Conservation (phyloP, 2,329 filamentous ascomycete genomes). For the Atkinsonella hypoxylon region DNA sequence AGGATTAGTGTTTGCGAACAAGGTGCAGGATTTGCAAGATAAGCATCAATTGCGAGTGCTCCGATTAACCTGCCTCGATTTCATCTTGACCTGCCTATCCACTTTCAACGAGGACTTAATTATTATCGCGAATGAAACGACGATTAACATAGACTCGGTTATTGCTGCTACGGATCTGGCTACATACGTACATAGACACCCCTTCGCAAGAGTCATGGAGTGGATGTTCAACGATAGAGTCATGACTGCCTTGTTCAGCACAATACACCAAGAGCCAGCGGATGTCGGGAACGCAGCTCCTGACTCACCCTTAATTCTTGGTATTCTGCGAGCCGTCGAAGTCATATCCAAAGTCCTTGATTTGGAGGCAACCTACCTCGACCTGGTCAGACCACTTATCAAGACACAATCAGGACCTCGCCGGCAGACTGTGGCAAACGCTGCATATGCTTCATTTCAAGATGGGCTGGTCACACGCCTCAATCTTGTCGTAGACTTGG, state of each 20-base stretch:
- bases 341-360: constrained; percentile 75
- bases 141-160: constrained; percentile 60
- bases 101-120: constrained; percentile 94
- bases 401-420: constrained; percentile 51
- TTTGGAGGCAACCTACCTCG: constrained; percentile 80
- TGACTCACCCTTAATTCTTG: constrained; percentile 70
- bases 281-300: constrained; percentile 61
- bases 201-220: constrained; percentile 91
- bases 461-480: constrained; percentile 80
- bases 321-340: constrained; percentile 68
- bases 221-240: constrained; percentile 96
- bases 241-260: constrained; percentile 63
- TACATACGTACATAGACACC: constrained; percentile 76
- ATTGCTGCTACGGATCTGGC: constrained; percentile 65
- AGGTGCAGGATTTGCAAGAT: constrained; percentile 52
- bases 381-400: constrained; percentile 72
- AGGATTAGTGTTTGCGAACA: constrained; percentile 62
- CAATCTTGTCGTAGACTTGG: constrained; percentile 66
- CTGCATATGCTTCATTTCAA: constrained; percentile 78
- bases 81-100: constrained; percentile 64
- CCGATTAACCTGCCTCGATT: constrained; percentile 70
- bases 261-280: constrained; percentile 63
- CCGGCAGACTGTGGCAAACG: constrained; percentile 47
- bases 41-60: constrained; percentile 60
- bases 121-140: constrained; percentile 68